Percentiles rank a stretch among this genome's conserved stretches.
Conservation (phyloP, 805 yeast species). For the Kodamaea kakaduensis region DNA sequence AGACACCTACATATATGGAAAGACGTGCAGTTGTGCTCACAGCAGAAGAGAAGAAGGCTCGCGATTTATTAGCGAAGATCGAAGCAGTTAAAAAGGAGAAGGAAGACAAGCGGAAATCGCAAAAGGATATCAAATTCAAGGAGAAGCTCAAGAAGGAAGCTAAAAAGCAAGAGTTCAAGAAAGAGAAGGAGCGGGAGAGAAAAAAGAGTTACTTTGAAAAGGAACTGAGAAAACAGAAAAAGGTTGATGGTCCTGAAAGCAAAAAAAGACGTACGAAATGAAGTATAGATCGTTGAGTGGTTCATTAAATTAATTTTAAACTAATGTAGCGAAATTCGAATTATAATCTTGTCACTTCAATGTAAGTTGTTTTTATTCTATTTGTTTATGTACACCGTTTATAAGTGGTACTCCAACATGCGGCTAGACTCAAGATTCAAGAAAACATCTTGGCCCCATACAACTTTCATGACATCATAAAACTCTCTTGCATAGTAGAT, state of each 20-base stretch:
- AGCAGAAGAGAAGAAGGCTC: slow-evolving; percentile 91
- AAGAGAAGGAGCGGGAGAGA: slow-evolving; percentile 74
- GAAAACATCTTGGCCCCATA: slow-evolving; percentile 52
- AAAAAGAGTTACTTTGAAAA: slow-evolving; percentile 82
- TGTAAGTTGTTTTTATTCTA: too few relatives aligned
- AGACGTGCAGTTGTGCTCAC: slow-evolving; percentile 92
- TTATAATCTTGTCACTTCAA: not conserved
- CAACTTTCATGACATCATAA: slow-evolving; percentile 66
- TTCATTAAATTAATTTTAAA: too few relatives aligned
- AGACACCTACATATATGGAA: slow-evolving; percentile 70
- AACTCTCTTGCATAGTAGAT: slow-evolving; percentile 69
- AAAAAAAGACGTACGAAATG: too few relatives aligned
- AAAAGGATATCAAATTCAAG: slow-evolving; percentile 71
- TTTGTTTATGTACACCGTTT: too few relatives aligned
- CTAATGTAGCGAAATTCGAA: not conserved
- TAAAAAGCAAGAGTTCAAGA: slow-evolving; percentile 64
- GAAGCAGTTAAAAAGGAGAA: slow-evolving; percentile 82
- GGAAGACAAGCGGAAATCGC: slow-evolving; percentile 68
- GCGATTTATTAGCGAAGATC: slow-evolving; percentile 83
- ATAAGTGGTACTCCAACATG: slow-evolving; percentile 29
- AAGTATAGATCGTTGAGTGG: too few relatives aligned
- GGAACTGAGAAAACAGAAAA: slow-evolving; percentile 58
- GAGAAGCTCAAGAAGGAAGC: slow-evolving; percentile 73
- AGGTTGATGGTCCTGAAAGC: not conserved
- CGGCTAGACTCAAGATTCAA: slow-evolving; percentile 22